phyloP scores from a whole-genome alignment of 352 stramenopile species.

The Aphanomyces astaci region DNA sequence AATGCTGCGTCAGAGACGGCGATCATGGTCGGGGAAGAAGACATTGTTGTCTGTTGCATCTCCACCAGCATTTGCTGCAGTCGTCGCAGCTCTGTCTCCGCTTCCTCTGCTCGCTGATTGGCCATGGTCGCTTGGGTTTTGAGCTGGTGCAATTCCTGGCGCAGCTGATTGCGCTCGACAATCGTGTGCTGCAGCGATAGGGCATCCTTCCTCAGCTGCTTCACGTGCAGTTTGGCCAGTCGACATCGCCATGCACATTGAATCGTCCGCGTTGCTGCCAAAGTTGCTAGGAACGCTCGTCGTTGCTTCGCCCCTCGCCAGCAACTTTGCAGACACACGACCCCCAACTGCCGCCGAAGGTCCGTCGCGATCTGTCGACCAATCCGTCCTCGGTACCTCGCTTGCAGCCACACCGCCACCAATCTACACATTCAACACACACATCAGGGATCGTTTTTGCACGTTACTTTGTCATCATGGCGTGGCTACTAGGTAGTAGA shows the following conservation, averaged over 20 bases:
- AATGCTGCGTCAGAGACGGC: background rate
- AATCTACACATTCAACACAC: background rate
- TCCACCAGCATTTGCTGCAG: background rate
- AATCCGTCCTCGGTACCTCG: background rate
- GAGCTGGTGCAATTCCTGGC: background rate
- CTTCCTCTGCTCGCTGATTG: slow-evolving; percentile 8
- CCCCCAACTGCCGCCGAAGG: background rate
- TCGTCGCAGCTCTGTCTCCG: slow-evolving; percentile 3
- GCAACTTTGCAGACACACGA: background rate
- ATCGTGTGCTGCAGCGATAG: slow-evolving; percentile 18
- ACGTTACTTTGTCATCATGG: too few species aligned
- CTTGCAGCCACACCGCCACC: background rate
- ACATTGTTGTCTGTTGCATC: background rate
- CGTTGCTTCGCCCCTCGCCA: background rate
- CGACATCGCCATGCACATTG: slow-evolving; percentile 14
- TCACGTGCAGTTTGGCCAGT: background rate
- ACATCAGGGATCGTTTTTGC: background rate
- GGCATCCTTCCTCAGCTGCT: background rate
- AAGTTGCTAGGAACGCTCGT: background rate
- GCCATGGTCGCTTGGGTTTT: background rate
- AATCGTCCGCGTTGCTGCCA: background rate
- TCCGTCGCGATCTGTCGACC: background rate
- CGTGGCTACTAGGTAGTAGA: too few species aligned
- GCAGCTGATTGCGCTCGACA: slow-evolving; percentile 15
- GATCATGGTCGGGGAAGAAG: too few species aligned